A percentile compares a stretch with the other conserved stretches of the same genome.
Evolutionary conservation across 129 eudicot species (phyloP).

Genomic region (Logfia minima): DNA sequence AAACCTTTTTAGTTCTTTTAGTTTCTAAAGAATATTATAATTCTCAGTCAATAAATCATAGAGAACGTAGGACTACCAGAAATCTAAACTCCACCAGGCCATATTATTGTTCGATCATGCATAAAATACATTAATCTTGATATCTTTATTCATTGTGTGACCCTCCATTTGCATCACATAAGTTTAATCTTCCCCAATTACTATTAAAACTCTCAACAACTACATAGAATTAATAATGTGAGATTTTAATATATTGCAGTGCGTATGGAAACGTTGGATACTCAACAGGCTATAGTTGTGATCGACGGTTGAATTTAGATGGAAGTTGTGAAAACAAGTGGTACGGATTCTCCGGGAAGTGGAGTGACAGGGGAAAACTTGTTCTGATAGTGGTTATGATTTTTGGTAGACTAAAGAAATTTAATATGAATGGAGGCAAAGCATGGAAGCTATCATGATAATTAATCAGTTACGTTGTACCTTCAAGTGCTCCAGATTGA

Average conservation of each 20-base stretch:
- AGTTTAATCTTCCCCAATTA: not conserved
- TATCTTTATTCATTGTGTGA: not conserved
- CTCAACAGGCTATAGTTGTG: slow-evolving; percentile 69
- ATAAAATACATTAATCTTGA: not conserved
- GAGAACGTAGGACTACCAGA: not conserved
- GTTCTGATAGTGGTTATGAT: slow-evolving; percentile 65
- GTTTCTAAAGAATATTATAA: no score
- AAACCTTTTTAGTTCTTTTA: not conserved
- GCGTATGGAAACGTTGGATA: slow-evolving; percentile 82
- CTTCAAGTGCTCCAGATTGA: not conserved
- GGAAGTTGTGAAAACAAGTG: slow-evolving; percentile 46
- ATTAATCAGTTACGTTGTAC: not conserved
- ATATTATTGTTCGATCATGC: not conserved
- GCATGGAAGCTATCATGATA: slow-evolving; percentile 67
- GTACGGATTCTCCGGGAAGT: slow-evolving; percentile 70
- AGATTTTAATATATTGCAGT: slow-evolving; percentile 33
- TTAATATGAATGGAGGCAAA: slow-evolving; percentile 59
- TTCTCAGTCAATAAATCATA: not conserved
- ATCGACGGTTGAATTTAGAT: slow-evolving; percentile 31
- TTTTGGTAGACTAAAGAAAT: slow-evolving; percentile 71
- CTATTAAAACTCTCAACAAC: not conserved
- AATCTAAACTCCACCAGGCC: not conserved
- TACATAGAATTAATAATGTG: not conserved
- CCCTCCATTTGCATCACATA: not conserved
- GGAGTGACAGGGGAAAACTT: slow-evolving; percentile 62